phyloP scores from a whole-genome alignment of 106 monocot genomes.

The Allium sativum region DNA sequence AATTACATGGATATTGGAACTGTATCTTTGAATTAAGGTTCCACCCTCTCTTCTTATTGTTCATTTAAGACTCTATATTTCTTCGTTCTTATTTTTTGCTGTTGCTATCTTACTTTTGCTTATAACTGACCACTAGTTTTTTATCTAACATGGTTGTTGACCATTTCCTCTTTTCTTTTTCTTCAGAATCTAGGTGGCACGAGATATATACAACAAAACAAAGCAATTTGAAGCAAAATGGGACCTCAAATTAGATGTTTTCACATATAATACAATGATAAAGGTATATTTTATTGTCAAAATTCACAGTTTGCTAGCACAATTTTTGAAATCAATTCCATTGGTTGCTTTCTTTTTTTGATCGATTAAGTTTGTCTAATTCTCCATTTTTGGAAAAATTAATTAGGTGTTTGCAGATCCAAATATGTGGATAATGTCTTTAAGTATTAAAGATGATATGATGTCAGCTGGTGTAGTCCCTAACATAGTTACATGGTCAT shows the following conservation, averaged over 20 bases:
- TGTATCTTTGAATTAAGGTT: too few species aligned
- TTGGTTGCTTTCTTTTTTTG: not conserved
- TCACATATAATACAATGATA: conserved; percentile 88
- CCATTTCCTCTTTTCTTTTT: not conserved
- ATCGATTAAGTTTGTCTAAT: not conserved
- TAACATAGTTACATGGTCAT: conserved; percentile 80
- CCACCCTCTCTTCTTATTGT: too few species aligned
- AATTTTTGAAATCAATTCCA: conserved; percentile 1
- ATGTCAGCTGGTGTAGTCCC: conserved; percentile 42
- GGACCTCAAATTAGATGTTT: conserved; percentile 52
- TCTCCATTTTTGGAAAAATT: not conserved
- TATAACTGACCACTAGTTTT: too few species aligned
- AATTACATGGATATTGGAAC: too few species aligned
- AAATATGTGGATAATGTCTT: conserved; percentile 77
- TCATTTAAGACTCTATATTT: too few species aligned
- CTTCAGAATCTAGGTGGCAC: conserved; percentile 69
- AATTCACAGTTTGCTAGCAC: too few species aligned
- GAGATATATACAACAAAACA: conserved; percentile 56
- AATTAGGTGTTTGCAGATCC: conserved; percentile 76
- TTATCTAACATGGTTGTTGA: too few species aligned
- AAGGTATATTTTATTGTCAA: conserved; percentile 35
- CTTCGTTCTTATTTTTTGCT: not conserved
- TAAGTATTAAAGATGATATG: conserved; percentile 77
- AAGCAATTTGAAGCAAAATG: conserved; percentile 32
- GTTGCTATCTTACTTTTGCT: too few species aligned